phyloP scores from a whole-genome alignment of 2,329 filamentous ascomycete genomes.

The Sporothrix brasiliensis region DNA sequence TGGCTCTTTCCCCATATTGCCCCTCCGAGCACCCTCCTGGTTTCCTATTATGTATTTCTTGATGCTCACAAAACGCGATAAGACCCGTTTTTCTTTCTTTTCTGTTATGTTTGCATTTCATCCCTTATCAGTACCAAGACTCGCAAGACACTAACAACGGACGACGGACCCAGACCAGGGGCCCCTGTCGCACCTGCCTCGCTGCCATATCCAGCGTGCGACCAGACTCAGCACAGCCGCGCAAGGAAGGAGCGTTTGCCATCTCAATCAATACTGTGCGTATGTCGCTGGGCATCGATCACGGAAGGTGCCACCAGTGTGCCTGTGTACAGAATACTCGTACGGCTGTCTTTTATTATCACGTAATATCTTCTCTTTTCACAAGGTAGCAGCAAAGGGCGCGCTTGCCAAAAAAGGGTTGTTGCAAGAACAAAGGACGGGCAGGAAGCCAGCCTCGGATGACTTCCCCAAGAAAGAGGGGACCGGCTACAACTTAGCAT shows the following conservation, averaged over 20 bases:
- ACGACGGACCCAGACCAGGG: constrained; percentile 13
- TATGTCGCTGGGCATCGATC: not conserved
- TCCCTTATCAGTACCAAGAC: constrained; percentile 36
- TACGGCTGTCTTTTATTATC: constrained; percentile 5
- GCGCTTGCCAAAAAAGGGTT: not conserved
- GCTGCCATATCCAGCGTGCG: constrained; percentile 20
- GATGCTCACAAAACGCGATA: constrained; percentile 44
- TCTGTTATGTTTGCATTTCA: constrained; percentile 31
- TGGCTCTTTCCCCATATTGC: constrained; percentile 15
- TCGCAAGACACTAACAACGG: not conserved
- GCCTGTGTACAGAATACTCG: not conserved
- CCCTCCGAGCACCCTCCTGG: not conserved
- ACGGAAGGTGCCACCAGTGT: constrained; percentile 14
- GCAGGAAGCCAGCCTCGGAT: not conserved
- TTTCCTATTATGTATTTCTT: constrained; percentile 47
- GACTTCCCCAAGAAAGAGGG: not conserved
- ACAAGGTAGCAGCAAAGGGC: not conserved
- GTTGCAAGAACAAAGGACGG: constrained; percentile 17
- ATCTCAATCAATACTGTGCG: not conserved
- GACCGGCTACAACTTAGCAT: not conserved
- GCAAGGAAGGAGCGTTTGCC: constrained; percentile 24
- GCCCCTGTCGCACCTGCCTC: not conserved
- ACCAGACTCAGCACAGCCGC: constrained; percentile 7
- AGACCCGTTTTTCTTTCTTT: constrained; percentile 37
- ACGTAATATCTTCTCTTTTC: constrained; percentile 16